A percentile compares a stretch with the other conserved stretches of the same genome.
Evolutionary conservation across 1,139 yeast genomes (phyloP).

Genomic region (Kazachstania sp.): DNA sequence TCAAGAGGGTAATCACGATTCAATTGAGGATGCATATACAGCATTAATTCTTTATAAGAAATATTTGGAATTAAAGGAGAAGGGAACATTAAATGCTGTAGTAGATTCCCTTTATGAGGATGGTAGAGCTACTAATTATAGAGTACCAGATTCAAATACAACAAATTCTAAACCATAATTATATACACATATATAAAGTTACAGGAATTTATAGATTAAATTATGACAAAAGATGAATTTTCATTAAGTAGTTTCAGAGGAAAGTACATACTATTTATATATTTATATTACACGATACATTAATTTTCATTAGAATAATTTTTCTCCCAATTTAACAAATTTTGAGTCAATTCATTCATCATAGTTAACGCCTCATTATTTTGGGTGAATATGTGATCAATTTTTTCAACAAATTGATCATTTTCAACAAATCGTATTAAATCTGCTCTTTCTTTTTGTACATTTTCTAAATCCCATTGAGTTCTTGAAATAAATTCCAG

Average conservation of each 20-base stretch:
- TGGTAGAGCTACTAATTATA: constrained; percentile 56
- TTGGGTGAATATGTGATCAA: constrained; percentile 36
- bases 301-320: constrained; percentile 33
- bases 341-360: constrained; percentile 62
- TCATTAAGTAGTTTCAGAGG: too few relatives aligned
- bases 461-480: constrained; percentile 66
- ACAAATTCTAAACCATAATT: neutral
- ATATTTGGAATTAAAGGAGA: constrained; percentile 51
- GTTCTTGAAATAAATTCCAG: constrained; percentile 81
- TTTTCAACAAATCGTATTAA: constrained; percentile 38
- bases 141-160: constrained; percentile 38
- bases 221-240: neutral
- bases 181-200: neutral
- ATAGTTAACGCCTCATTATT: constrained; percentile 51
- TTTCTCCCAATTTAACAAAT: constrained; percentile 68
- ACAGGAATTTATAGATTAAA: neutral
- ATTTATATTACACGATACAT: neutral
- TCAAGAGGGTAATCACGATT: constrained; percentile 91
- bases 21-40: constrained; percentile 89
- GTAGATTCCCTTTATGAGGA: constrained; percentile 65
- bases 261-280: neutral
- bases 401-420: constrained; percentile 26
- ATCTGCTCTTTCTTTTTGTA: constrained; percentile 47
- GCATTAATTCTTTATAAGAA: constrained; percentile 73
- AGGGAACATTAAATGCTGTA: constrained; percentile 52